Conservation (phyloP, 768 basidiomycete species). For the Rossbeevera mucosa region DNA sequence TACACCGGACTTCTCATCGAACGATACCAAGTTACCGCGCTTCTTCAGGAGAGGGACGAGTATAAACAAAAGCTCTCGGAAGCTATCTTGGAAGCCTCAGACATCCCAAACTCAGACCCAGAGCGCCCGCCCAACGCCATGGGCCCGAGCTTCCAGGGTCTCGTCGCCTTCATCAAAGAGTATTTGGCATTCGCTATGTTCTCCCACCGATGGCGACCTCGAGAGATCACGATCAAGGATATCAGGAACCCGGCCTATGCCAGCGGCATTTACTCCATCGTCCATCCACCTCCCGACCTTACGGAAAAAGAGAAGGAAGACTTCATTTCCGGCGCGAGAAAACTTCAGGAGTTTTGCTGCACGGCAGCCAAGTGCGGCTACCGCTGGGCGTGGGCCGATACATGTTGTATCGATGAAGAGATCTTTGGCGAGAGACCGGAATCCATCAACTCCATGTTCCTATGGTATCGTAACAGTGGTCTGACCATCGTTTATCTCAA, state of each 20-base stretch:
- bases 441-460: slow-evolving; percentile 29
- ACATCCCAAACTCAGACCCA: not conserved
- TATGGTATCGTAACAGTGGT: slow-evolving; percentile 24
- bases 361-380: slow-evolving; percentile 25
- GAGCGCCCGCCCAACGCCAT: slow-evolving; percentile 1
- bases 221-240: slow-evolving; percentile 16
- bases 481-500: slow-evolving; percentile 28
- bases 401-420: slow-evolving; percentile 27
- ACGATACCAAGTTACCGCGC: slow-evolving; percentile 11
- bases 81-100: slow-evolving; percentile 1
- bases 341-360: slow-evolving; percentile 31
- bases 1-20: slow-evolving; percentile 24
- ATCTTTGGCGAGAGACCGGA: slow-evolving; percentile 23
- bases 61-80: slow-evolving; percentile 6
- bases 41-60: slow-evolving; percentile 16
- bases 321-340: slow-evolving; percentile 5
- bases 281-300: not conserved
- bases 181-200: slow-evolving; percentile 27
- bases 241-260: slow-evolving; percentile 6
- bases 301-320: not conserved
- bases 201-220: slow-evolving; percentile 23
- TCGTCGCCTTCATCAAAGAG: slow-evolving; percentile 12
- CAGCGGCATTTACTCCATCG: slow-evolving; percentile 19
- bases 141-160: not conserved
- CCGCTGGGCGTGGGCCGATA: slow-evolving; percentile 31